Conservation (phyloP, 2,329 filamentous ascomycete species). For the Dothiorella sarmentorum region DNA sequence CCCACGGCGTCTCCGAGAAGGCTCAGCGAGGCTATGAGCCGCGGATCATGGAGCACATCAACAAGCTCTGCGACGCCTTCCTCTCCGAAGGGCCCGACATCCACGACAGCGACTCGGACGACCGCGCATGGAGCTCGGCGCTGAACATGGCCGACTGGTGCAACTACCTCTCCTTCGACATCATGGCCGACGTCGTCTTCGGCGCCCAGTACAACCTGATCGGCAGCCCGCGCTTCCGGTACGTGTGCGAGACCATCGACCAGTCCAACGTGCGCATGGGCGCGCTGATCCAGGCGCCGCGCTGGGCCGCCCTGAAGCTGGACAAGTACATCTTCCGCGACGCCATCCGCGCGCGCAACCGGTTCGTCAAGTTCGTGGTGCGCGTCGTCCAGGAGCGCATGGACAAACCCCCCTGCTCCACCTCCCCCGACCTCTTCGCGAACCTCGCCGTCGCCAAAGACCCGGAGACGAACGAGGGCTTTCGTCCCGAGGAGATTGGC, state of each 20-base stretch:
- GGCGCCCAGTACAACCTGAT: constrained; percentile 46
- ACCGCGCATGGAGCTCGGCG: neutral
- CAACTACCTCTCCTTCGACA: constrained; percentile 43
- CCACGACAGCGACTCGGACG: neutral
- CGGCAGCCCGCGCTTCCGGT: constrained; percentile 39
- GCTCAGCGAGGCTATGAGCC: constrained; percentile 46
- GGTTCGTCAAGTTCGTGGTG: neutral
- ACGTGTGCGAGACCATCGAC: constrained; percentile 41
- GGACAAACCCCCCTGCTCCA: neutral
- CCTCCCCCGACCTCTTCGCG: neutral
- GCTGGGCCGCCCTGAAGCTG: neutral
- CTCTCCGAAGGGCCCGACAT: constrained; percentile 22
- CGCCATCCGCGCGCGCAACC: neutral
- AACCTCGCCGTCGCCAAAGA: constrained; percentile 41
- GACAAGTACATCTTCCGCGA: neutral
- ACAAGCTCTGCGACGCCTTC: constrained; percentile 38
- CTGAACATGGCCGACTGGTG: neutral
- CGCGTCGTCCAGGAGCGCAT: neutral
- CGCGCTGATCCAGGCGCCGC: neutral
- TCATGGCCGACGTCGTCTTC: constrained; percentile 50
- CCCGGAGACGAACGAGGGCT: constrained; percentile 42
- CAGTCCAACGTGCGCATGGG: constrained; percentile 21
- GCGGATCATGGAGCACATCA: constrained; percentile 43
- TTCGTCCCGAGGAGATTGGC: constrained; percentile 46
- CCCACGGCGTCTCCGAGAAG: constrained; percentile 44